Conservation (phyloP, 345 rosid species). For the Bruguiera sexangula region DNA sequence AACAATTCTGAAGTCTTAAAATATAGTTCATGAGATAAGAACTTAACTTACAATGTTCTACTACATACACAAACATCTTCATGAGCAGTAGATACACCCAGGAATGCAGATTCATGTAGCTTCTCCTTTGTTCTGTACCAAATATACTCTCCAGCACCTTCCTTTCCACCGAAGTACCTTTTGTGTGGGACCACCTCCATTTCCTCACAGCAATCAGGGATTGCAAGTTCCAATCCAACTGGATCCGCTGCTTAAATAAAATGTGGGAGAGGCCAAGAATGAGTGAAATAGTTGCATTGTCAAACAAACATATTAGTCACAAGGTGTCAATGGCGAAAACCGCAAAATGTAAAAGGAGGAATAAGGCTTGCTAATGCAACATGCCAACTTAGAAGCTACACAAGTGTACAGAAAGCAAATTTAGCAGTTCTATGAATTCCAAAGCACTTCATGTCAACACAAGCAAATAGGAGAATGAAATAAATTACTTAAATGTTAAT, state of each 20-base stretch:
- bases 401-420: too few relatives aligned
- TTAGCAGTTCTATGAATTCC: too few relatives aligned
- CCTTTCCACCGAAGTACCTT: slow-evolving; percentile 82
- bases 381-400: neutral
- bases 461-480: too few relatives aligned
- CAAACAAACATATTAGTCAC: neutral
- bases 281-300: neutral
- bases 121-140: slow-evolving; percentile 77
- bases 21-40: slow-evolving; percentile 14
- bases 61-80: slow-evolving; percentile 51
- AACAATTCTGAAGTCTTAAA: slow-evolving; percentile 9
- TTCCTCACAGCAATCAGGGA: slow-evolving; percentile 71
- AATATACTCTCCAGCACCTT: slow-evolving; percentile 76
- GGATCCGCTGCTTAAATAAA: slow-evolving; percentile 68
- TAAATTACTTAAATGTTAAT: too few relatives aligned
- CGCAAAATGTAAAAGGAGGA: neutral
- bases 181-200: slow-evolving; percentile 68
- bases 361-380: neutral
- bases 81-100: slow-evolving; percentile 46
- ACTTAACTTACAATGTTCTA: slow-evolving; percentile 60
- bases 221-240: slow-evolving; percentile 69
- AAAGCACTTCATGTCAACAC: too few relatives aligned
- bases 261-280: slow-evolving; percentile 6
- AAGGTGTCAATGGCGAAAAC: neutral
- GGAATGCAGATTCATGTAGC: slow-evolving; percentile 54